Percentiles rank a stretch among this genome's conserved stretches.
These are phyloP conservation scores for Sugiyamaella xylanicola DNA, from an alignment of 1,139 yeast genomes.

Conservation along the genomic window DNA sequence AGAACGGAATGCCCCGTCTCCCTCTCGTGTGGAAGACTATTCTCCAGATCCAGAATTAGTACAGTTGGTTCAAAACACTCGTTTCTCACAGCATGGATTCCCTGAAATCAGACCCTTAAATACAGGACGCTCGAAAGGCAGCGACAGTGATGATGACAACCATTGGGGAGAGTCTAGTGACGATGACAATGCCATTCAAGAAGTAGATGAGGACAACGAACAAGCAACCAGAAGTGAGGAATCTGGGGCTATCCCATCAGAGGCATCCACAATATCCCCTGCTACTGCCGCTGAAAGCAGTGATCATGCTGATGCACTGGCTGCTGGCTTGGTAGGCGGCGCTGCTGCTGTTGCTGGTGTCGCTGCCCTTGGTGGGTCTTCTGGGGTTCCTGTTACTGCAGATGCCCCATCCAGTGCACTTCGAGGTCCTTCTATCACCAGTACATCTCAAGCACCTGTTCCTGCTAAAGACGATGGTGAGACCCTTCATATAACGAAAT, in stretches of 20 bases:
- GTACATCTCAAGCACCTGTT: not conserved
- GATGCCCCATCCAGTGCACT: not conserved
- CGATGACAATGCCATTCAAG: conserved; percentile 15
- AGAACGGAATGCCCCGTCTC: not conserved
- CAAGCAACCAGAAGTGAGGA: no score
- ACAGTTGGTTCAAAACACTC: conserved; percentile 38
- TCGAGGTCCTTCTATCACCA: not conserved
- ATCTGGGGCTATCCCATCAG: not conserved
- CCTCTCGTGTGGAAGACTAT: conserved; percentile 19
- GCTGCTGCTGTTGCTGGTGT: no score
- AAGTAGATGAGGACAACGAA: conserved; percentile 12
- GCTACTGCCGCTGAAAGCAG: not conserved
- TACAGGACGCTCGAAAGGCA: conserved; percentile 27
- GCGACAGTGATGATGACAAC: conserved; percentile 16
- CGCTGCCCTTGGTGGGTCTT: no score
- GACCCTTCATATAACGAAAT: not conserved
- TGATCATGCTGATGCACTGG: no score
- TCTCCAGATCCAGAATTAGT: conserved; percentile 38
- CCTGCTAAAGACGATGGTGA: not conserved
- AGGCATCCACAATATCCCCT: not conserved
- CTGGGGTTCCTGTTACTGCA: not conserved
- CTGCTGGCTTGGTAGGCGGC: no score
- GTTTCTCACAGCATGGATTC: conserved; percentile 17
- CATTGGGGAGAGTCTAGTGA: conserved; percentile 17
- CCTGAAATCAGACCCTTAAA: conserved; percentile 31